Conservation (phyloP, 2,329 filamentous ascomycete genomes). For the Byssoonygena ceratinophila region DNA sequence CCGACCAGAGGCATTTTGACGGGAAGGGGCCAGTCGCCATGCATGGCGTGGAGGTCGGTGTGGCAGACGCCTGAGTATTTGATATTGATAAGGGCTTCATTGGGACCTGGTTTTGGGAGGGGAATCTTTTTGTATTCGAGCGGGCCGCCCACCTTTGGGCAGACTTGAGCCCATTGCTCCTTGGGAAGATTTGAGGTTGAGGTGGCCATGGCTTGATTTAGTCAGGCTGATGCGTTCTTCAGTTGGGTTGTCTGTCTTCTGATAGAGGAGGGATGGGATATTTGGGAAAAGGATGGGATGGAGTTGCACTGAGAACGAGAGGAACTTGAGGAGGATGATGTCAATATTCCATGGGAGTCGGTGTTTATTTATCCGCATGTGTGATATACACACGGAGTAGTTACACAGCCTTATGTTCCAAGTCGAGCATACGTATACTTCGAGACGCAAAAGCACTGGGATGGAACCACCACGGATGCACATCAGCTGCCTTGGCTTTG, state of each 20-base stretch:
- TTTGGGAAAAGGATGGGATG: neutral
- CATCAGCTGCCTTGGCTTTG: neutral
- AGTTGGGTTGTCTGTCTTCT: neutral
- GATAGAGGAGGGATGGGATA: neutral
- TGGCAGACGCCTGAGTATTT: conserved; percentile 87
- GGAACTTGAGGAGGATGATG: neutral
- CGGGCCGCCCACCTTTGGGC: conserved; percentile 68
- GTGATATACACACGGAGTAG: neutral
- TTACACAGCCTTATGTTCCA: neutral
- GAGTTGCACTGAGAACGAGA: neutral
- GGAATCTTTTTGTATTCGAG: conserved; percentile 52
- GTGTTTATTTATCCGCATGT: neutral
- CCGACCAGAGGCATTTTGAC: conserved; percentile 78
- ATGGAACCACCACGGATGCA: conserved; percentile 6
- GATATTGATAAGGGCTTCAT: conserved; percentile 86
- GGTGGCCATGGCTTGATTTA: neutral
- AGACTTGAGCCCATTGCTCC: conserved; percentile 84
- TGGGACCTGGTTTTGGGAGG: conserved; percentile 67
- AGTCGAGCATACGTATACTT: neutral
- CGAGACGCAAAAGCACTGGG: neutral
- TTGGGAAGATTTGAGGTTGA: conserved; percentile 52
- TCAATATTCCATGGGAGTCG: neutral
- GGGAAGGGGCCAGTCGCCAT: conserved; percentile 80
- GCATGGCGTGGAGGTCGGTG: conserved; percentile 71
- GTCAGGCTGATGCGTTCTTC: neutral